Evolutionary conservation across 1,284 basidiomycete genomes (phyloP).

Genomic region (Cryptococcus sp.): DNA sequence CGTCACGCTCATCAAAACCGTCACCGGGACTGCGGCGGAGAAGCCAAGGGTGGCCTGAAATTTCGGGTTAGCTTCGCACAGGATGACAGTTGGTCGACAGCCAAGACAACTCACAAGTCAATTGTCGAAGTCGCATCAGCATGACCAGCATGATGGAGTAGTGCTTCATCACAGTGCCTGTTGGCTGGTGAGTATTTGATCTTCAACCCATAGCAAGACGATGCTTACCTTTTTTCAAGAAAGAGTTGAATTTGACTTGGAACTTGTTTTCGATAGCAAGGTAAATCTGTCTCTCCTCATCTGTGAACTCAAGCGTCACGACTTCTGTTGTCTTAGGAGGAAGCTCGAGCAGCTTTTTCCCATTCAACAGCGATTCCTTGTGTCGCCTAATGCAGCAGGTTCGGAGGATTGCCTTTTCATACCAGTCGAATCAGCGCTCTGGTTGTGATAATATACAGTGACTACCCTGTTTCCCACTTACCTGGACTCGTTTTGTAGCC

Average conservation of each 20-base stretch:
- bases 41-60: conserved; percentile 42
- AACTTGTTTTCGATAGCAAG: conserved; percentile 43
- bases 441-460: background rate
- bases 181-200: background rate
- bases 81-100: background rate
- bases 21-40: conserved; percentile 39
- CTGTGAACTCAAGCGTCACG: conserved; percentile 40
- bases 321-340: conserved; percentile 42
- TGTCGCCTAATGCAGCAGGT: conserved; percentile 43
- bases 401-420: conserved; percentile 24
- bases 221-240: conserved; percentile 32
- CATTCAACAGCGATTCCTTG: conserved; percentile 49
- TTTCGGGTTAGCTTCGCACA: background rate
- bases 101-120: conserved; percentile 20
- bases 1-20: conserved; percentile 24
- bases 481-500: conserved; percentile 47
- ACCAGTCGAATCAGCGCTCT: background rate
- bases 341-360: conserved; percentile 42
- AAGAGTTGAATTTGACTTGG: conserved; percentile 48
- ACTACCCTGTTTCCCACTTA: background rate
- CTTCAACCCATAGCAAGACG: background rate
- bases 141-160: conserved; percentile 43
- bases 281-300: conserved; percentile 52
- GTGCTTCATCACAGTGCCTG: conserved; percentile 51
- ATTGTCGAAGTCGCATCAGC: conserved; percentile 44